These are phyloP conservation scores for Nymphaea thermarum DNA, from an alignment of 164 flowering plant genomes.

Conservation along the genomic window DNA sequence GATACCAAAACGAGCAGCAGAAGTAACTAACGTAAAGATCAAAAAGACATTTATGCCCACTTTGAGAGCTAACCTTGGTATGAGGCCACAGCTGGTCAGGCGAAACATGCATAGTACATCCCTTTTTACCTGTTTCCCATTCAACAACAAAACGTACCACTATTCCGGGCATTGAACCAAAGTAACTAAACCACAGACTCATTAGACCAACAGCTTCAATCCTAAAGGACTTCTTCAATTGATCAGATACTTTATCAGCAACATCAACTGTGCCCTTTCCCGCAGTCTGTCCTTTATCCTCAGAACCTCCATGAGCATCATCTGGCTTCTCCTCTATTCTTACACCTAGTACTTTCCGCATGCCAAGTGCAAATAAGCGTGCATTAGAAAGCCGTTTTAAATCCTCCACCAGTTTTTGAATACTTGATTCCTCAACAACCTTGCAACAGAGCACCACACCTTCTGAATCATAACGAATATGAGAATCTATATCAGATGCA, in stretches of 20 bases:
- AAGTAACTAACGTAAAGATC: too few relatives aligned
- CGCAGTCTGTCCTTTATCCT: conserved; percentile 34
- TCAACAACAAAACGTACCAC: conserved; percentile 97
- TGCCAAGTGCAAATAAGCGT: conserved; percentile 81
- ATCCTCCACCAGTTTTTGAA: conserved; percentile 82
- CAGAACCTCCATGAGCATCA: conserved; percentile 36
- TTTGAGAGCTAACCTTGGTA: conserved; percentile 56
- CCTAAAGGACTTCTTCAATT: conserved; percentile 69
- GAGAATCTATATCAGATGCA: conserved; percentile 89
- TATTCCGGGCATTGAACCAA: conserved; percentile 62
- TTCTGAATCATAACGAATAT: conserved; percentile 81
- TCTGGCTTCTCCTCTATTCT: conserved; percentile 64
- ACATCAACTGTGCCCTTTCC: conserved; percentile 32
- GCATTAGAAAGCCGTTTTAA: conserved; percentile 86
- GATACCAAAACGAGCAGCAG: too few relatives aligned
- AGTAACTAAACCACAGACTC: conserved; percentile 96
- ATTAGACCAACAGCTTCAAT: conserved; percentile 95
- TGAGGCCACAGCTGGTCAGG: conserved; percentile 99
- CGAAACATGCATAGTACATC: conserved; percentile 99
- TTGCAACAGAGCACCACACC: conserved; percentile 81
- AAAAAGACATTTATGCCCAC: too few relatives aligned
- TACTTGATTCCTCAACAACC: conserved; percentile 80
- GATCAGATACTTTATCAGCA: conserved; percentile 57
- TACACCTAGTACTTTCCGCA: conserved; percentile 86
- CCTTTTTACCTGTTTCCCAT: conserved; percentile 96